Base-by-base conservation (phyloP, 2,329 filamentous ascomycete species). In the Ophiocordyceps camponoti-saundersi region DNA sequence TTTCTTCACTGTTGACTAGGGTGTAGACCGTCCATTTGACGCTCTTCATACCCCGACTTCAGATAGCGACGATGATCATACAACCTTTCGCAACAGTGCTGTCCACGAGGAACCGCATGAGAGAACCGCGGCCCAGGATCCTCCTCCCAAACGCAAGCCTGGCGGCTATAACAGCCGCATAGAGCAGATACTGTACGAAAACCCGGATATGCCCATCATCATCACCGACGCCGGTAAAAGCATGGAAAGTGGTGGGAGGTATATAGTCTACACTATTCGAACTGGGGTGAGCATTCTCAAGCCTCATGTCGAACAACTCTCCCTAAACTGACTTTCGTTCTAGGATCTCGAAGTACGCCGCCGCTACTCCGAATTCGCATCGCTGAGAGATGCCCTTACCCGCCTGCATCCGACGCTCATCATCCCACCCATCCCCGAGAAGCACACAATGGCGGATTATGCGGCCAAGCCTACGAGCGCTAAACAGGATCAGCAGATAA, bases 371-470 rank as follows among this genome's bases (percentile, higher is more conserved):
- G 92, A 98, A 63, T 98, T 98, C 59, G 84, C 86, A 34, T 95
- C 90, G 16, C 69, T 98, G 48, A 79, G 92, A 57, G 82, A 88
- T 56, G 90, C 90, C 3, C 75, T 98, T 26, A 88, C 89, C 44
- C 84, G 85, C 55, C 75, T 98, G 51, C 93, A 98, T 60, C 92
- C 93, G 8, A 98, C 92, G 0, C 74, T 98, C 41, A 85, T 98
- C 56, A 85, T 98, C 46, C 93, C 92, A 8, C 92, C 92, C 3
- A 98, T 98, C 57, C 92, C 92, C 21, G 93, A 98, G 67, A 98
- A 98, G 65, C 92, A 98, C 64, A 92, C 88, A 43, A 94, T 98
- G 83, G 90, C 90, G 50, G 92, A 98, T 63, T 98, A 98, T 60
- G 92, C 92, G 16, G 89, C 93, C 26, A 96, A 95, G 57, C 92